Evolutionary conservation across 305 asterid species (phyloP).

Genomic region (Rubia peregrina): DNA sequence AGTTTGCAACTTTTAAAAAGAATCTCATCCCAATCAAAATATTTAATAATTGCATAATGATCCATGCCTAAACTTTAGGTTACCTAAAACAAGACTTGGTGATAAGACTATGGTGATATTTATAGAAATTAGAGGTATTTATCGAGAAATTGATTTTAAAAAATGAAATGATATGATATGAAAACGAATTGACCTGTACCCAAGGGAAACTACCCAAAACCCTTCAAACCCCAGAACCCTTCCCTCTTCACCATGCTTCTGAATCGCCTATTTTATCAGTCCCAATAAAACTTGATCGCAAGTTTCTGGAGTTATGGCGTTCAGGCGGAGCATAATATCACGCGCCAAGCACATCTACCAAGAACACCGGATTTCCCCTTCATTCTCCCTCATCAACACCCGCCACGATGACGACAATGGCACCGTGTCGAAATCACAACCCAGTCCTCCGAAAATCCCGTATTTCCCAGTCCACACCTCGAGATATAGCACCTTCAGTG

Average conservation of each 20-base stretch:
- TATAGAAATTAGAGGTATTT: no score
- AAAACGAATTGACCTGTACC: no score
- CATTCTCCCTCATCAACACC: conserved; percentile 39
- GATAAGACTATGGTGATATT: no score
- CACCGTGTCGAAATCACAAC: conserved; percentile 22
- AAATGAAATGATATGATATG: no score
- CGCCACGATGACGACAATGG: conserved; percentile 24
- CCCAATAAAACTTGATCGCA: not conserved
- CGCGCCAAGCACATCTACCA: conserved; percentile 57
- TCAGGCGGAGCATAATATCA: conserved; percentile 50
- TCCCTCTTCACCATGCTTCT: not conserved
- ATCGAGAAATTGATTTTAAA: no score
- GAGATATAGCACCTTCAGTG: conserved; percentile 20
- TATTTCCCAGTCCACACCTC: conserved; percentile 22
- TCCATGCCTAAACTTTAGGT: no score
- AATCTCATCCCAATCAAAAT: no score
- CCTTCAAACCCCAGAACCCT: not conserved
- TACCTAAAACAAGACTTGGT: no score
- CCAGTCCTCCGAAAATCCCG: conserved; percentile 18
- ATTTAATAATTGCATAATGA: no score
- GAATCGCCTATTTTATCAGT: conserved; percentile 6
- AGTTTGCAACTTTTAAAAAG: no score
- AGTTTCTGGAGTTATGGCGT: conserved; percentile 40
- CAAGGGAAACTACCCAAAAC: not conserved
- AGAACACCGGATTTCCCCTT: conserved; percentile 45